phyloP scores from a whole-genome alignment of 78 protist species.

The Dictyostelium citrinum region DNA sequence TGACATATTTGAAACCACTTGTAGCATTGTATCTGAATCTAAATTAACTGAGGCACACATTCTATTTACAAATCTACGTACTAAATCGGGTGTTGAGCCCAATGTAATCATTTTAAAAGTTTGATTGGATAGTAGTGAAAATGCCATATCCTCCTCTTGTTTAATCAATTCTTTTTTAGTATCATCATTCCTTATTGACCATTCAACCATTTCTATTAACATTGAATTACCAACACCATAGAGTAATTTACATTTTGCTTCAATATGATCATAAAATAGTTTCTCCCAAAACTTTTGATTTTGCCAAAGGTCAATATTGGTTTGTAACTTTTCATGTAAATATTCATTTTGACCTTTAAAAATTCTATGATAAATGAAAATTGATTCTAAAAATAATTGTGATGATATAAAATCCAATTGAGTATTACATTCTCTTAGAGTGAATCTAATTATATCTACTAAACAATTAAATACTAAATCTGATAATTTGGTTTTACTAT shows the following conservation, averaged over 20 bases:
- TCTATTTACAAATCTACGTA: slow-evolving; percentile 68
- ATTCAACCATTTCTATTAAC: slow-evolving; percentile 51
- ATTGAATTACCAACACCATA: slow-evolving; percentile 22
- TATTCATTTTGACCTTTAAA: slow-evolving; percentile 36
- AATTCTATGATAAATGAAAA: slow-evolving; percentile 42
- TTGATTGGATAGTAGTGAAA: slow-evolving; percentile 39
- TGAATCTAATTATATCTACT: slow-evolving; percentile 11
- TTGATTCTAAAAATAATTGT: slow-evolving; percentile 44
- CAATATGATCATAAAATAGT: slow-evolving; percentile 43
- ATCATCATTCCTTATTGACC: slow-evolving; percentile 1
- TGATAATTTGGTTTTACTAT: neutral
- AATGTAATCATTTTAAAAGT: slow-evolving; percentile 74
- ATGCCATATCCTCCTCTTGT: slow-evolving; percentile 55
- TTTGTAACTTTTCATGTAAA: slow-evolving; percentile 18
- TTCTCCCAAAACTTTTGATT: slow-evolving; percentile 81
- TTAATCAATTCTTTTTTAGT: slow-evolving; percentile 13
- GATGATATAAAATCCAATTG: slow-evolving; percentile 45
- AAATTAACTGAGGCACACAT: slow-evolving; percentile 65
- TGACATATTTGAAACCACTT: slow-evolving; percentile 66
- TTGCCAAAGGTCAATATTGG: slow-evolving; percentile 64
- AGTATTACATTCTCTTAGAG: slow-evolving; percentile 30
- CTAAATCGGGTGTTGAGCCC: slow-evolving; percentile 47
- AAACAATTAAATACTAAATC: slow-evolving; percentile 41
- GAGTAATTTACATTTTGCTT: neutral
- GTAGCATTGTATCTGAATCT: slow-evolving; percentile 65